Percentiles rank a stretch among this genome's conserved stretches.
phyloP scores from a whole-genome alignment of 352 stramenopile species.

The Elongisporangium prolatum region DNA sequence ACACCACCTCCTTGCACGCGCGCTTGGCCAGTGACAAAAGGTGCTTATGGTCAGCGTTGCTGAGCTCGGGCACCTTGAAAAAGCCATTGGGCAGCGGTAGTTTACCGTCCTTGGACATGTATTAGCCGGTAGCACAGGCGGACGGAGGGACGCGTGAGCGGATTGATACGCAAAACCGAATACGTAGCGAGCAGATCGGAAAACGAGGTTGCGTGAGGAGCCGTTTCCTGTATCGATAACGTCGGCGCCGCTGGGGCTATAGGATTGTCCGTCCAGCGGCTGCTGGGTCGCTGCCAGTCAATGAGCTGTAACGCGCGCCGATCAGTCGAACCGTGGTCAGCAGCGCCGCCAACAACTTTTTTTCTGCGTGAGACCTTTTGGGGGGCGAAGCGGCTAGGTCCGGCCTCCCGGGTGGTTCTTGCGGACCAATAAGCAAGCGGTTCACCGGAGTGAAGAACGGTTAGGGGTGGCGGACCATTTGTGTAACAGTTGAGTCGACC shows the following conservation, averaged over 20 bases:
- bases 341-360: background rate
- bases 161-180: background rate
- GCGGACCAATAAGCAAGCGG: background rate
- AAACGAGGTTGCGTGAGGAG: background rate
- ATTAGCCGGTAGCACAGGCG: background rate
- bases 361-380: background rate
- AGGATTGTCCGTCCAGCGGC: background rate
- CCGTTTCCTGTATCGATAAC: background rate
- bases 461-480: background rate
- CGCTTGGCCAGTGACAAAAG: slow-evolving; percentile 66
- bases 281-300: background rate
- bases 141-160: background rate
- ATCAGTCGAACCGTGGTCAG: background rate
- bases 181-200: background rate
- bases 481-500: background rate
- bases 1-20: slow-evolving; percentile 83
- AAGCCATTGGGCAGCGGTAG: slow-evolving; percentile 68
- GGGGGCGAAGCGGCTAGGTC: background rate
- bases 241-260: background rate
- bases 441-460: background rate
- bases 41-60: slow-evolving; percentile 58
- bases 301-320: background rate
- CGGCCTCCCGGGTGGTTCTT: background rate
- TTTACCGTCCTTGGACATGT: slow-evolving; percentile 13
- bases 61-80: slow-evolving; percentile 59